Conservation (phyloP, 257 asterid genomes). For the Solanum arcanum region DNA sequence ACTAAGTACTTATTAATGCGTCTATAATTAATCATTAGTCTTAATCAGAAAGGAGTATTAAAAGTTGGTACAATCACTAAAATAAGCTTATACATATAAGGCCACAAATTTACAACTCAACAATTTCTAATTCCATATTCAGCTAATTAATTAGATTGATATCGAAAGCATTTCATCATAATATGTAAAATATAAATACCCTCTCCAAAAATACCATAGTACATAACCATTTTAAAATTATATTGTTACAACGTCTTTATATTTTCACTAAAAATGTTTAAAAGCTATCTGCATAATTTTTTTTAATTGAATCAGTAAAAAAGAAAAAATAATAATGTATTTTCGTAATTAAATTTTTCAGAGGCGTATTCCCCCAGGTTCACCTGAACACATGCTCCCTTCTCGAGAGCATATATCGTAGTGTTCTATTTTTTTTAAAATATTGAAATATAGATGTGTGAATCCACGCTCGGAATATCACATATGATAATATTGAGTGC, state of each 20-base stretch:
- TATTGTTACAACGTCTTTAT: neutral
- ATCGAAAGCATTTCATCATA: neutral
- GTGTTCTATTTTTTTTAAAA: no score
- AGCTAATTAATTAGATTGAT: neutral
- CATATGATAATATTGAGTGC: no score
- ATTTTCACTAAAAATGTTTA: neutral
- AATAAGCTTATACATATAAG: neutral
- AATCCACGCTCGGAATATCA: no score
- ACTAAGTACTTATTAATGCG: neutral
- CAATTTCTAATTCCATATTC: neutral
- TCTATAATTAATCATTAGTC: neutral
- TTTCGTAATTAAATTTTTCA: accelerated
- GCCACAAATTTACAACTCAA: neutral
- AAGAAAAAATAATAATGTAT: no score
- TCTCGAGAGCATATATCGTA: no score
- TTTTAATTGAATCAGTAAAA: no score
- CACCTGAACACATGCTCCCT: no score
- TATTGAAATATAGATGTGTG: no score
- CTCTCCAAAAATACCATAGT: neutral
- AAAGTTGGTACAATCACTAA: neutral
- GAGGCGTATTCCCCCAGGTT: no score
- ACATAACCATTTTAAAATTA: neutral
- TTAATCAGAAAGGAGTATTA: neutral
- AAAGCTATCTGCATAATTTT: no score
- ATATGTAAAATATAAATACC: neutral